Base-by-base conservation (phyloP, 306 rosid genomes). In the Prunus kanzakura region DNA sequence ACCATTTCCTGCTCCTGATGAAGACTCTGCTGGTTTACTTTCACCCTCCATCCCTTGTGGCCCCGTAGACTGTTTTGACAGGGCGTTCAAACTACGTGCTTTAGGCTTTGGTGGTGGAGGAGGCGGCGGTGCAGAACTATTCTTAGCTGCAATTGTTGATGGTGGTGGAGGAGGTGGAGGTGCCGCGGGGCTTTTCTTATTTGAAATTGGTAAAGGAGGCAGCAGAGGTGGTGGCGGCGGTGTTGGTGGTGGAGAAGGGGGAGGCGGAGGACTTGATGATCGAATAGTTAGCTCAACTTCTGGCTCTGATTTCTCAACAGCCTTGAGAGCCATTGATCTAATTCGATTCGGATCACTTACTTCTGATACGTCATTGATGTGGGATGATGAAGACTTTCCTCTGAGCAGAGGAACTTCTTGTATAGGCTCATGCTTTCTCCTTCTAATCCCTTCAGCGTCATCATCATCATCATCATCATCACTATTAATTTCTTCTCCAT, bases 341-440 rank as follows among this genome's bases (percentile, higher is more conserved):
- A 19, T 23, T 46, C 85, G 77, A 62, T 64, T 75, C 6, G 72
- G 67, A 14, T 78, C 55, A 30, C 45, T 71, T 13, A 73, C 80
- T 60, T 82, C 86, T 11, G 92, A 88, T 5, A 69, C 56, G 62
- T 80, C 78, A 47, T 81, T 78, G 32, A 83, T 79, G 22, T 89
- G 90, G 0, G 99, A 91, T 38, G 85, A 80, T 7, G 98, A 92
- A 82, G 99, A 92, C 75, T 71, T 84, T 47, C 91, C 99, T 60
- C 97, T 85, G 63, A 96, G 92, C n/a, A 96, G 77, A 78, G 96
- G 90, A 77, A 64, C 77, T 85, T 91, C 96, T 79, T 91, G 96
- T 64, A 75, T 67, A 15, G 61, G 16, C 65, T 77, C 76, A 0
- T 41, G 49, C 55, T 70, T 85, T 67, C 30, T 83, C 79, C 70